A percentile compares a stretch with the other conserved stretches of the same genome.
phyloP scores from a whole-genome alignment of 2,329 filamentous ascomycete species.

The Cladosporium cucumerinum region DNA sequence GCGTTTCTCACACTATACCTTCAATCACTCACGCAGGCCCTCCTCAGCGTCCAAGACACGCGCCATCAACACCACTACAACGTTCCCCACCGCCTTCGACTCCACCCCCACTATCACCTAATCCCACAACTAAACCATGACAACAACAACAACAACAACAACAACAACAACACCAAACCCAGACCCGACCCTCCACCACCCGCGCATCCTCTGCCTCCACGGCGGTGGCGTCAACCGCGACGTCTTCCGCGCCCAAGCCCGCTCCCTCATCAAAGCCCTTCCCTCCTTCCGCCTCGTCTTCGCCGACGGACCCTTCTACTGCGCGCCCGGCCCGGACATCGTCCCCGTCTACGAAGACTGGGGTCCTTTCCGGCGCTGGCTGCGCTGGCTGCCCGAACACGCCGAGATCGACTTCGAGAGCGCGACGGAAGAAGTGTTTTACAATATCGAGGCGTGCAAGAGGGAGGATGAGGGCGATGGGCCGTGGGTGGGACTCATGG shows the following conservation, averaged over 20 bases:
- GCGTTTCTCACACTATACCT: no score
- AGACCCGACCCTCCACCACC: constrained; percentile 34
- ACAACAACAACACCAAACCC: not conserved
- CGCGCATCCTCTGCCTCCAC: constrained; percentile 76
- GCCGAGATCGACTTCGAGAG: constrained; percentile 50
- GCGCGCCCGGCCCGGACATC: constrained; percentile 60
- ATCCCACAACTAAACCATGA: not conserved
- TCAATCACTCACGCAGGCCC: not conserved
- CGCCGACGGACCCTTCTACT: constrained; percentile 65
- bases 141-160: not conserved
- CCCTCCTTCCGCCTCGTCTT: constrained; percentile 68
- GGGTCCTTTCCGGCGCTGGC: constrained; percentile 63
- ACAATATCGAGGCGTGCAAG: constrained; percentile 45
- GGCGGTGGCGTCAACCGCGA: constrained; percentile 71
- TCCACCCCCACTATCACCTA: not conserved
- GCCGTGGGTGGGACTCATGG: constrained; percentile 50
- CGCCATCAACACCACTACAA: not conserved
- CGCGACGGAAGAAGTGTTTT: constrained; percentile 47
- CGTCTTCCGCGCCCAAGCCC: constrained; percentile 67
- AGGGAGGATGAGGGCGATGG: constrained; percentile 44
- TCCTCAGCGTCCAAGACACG: no score
- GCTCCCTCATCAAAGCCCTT: constrained; percentile 52
- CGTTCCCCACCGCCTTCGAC: not conserved
- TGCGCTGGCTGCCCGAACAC: constrained; percentile 62
- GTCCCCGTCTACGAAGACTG: constrained; percentile 61